Percentiles rank a stretch among this genome's conserved stretches.
Evolutionary conservation across 2,329 filamentous ascomycete species (phyloP).

Genomic region (Pseudopyricularia cyperi): DNA sequence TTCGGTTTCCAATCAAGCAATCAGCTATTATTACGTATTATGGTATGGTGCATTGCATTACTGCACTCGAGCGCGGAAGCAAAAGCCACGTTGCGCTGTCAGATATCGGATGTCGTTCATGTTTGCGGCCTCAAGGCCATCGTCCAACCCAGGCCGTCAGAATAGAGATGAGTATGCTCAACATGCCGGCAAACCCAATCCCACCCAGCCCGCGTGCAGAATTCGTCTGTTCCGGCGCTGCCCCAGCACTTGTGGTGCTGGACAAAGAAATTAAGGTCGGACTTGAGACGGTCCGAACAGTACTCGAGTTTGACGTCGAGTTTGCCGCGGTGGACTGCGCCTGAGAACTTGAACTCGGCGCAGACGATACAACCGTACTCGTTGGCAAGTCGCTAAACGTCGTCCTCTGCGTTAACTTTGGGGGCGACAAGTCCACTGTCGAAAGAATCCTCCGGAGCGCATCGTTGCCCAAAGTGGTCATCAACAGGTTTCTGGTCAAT

Average conservation of each 20-base stretch:
- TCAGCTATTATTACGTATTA: too few species aligned
- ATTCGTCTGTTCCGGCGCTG: background rate
- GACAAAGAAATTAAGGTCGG: background rate
- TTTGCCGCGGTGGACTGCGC: background rate
- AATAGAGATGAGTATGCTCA: background rate
- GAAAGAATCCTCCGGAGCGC: background rate
- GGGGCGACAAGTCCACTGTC: background rate
- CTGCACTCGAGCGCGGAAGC: too few species aligned
- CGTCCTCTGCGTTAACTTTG: background rate
- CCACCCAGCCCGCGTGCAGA: background rate
- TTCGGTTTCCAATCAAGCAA: too few species aligned
- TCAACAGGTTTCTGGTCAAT: background rate
- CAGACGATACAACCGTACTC: background rate
- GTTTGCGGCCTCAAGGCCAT: too few species aligned
- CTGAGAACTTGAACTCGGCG: background rate
- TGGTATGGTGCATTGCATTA: too few species aligned
- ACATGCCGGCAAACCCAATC: background rate
- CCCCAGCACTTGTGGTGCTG: background rate
- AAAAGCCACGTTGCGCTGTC: too few species aligned
- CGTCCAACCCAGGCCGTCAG: too few species aligned
- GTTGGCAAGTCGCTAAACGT: background rate
- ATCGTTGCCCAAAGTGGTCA: background rate
- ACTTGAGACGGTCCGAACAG: background rate
- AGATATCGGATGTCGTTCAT: too few species aligned
- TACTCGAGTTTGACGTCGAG: background rate